Evolutionary conservation across 148 eudicot genomes (phyloP).

Genomic region (Polygonum aviculare): DNA sequence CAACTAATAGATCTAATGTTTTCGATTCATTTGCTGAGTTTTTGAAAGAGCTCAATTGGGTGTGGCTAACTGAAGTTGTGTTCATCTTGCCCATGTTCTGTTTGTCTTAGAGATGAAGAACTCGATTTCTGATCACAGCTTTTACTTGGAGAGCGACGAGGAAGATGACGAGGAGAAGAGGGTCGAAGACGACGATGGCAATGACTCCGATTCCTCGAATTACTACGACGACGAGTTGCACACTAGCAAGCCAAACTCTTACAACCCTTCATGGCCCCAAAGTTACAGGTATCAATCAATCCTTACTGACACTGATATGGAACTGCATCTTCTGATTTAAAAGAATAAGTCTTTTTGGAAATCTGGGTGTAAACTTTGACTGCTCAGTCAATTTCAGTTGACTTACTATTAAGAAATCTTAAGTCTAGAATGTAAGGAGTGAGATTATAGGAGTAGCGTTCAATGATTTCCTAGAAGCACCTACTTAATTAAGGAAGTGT

Average conservation of each 20-base stretch:
- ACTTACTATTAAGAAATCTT: neutral
- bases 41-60: neutral
- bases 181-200: constrained; percentile 35
- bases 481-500: neutral
- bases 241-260: constrained; percentile 53
- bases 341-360: neutral
- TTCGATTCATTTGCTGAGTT: neutral
- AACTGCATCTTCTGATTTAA: neutral
- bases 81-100: neutral
- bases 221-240: constrained; percentile 23
- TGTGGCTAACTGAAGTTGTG: neutral
- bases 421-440: neutral
- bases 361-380: neutral
- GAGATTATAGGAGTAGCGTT: neutral
- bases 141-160: constrained; percentile 72
- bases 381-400: neutral
- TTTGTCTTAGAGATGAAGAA: constrained; percentile 35
- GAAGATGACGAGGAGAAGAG: constrained; percentile 36
- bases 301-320: neutral
- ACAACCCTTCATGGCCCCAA: constrained; percentile 76
- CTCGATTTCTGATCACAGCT: constrained; percentile 48
- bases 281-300: constrained; percentile 61
- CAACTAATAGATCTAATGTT: neutral
- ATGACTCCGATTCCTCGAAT: constrained; percentile 52
- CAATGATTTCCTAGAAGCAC: neutral